These are phyloP conservation scores for Trichoderma atrobrunneum DNA, from an alignment of 2,329 filamentous ascomycete genomes.

Conservation along the genomic window DNA sequence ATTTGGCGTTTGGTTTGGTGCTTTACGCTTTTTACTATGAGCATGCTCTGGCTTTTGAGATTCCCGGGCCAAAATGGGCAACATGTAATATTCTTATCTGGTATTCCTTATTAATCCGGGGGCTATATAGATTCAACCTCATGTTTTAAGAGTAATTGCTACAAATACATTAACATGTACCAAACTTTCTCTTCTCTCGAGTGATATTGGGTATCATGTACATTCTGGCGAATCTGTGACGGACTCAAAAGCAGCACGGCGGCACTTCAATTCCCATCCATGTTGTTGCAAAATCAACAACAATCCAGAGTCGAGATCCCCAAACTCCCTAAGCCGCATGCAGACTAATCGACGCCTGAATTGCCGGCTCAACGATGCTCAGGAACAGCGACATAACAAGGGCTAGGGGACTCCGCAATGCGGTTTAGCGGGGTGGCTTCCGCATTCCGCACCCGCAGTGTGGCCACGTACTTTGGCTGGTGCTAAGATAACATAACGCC, in stretches of 20 bases:
- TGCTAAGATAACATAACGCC: background rate
- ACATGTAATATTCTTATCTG: slow-evolving; percentile 1
- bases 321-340: background rate
- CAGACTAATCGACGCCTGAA: background rate
- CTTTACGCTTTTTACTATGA: slow-evolving; percentile 13
- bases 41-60: background rate
- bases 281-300: background rate
- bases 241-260: background rate
- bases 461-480: slow-evolving; percentile 11
- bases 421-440: slow-evolving; percentile 11
- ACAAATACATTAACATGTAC: background rate
- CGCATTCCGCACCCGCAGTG: slow-evolving; percentile 4
- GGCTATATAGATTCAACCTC: slow-evolving; percentile 9
- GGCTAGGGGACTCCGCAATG: slow-evolving; percentile 1
- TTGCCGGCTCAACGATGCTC: background rate
- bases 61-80: background rate
- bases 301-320: background rate
- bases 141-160: background rate
- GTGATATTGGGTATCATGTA: too few species aligned
- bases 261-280: background rate
- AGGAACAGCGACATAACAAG: background rate
- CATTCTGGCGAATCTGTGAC: background rate
- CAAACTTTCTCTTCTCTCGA: too few species aligned
- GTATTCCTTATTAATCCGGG: slow-evolving; percentile 11
- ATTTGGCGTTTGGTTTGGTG: slow-evolving; percentile 18